These are phyloP conservation scores for Henningerozyma blattae DNA, from an alignment of 805 yeast species.

Conservation along the genomic window DNA sequence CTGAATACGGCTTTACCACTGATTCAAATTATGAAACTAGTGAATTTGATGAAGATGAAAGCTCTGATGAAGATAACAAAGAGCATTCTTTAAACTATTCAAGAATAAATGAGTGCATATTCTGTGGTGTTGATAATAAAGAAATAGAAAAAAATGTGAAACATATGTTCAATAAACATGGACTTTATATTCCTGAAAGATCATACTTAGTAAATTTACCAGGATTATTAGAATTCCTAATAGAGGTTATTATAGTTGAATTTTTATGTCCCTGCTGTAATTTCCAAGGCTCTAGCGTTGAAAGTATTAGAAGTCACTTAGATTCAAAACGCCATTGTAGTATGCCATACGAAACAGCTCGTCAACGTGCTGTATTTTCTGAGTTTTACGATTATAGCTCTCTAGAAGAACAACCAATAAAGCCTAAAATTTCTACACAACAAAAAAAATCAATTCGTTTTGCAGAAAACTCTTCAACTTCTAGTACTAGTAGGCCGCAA, in stretches of 20 bases:
- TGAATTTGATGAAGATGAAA: slow-evolving; percentile 7
- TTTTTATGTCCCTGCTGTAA: slow-evolving; percentile 73
- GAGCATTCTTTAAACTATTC: slow-evolving; percentile 11
- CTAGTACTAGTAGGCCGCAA: background rate
- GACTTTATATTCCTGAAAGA: slow-evolving; percentile 79
- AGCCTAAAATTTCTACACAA: slow-evolving; percentile 3
- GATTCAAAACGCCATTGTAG: slow-evolving; percentile 73
- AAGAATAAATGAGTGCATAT: slow-evolving; percentile 37
- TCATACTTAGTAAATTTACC: slow-evolving; percentile 51
- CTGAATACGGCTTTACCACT: slow-evolving; percentile 35
- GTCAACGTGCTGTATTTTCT: slow-evolving; percentile 63
- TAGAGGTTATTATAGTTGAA: slow-evolving; percentile 73
- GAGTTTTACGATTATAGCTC: slow-evolving; percentile 78
- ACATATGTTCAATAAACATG: slow-evolving; percentile 74
- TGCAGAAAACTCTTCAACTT: slow-evolving; percentile 12
- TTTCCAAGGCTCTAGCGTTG: slow-evolving; percentile 74
- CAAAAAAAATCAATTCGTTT: slow-evolving; percentile 1
- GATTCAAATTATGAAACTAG: slow-evolving; percentile 23
- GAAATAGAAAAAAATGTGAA: slow-evolving; percentile 48
- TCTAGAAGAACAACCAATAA: slow-evolving; percentile 34
- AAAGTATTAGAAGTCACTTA: slow-evolving; percentile 86
- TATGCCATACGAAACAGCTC: slow-evolving; percentile 75
- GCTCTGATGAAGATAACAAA: slow-evolving; percentile 20
- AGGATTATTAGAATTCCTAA: slow-evolving; percentile 66
- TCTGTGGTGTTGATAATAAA: slow-evolving; percentile 41